These are phyloP conservation scores for Stagonosporopsis vannaccii DNA, from an alignment of 2,329 filamentous ascomycete genomes.

Conservation along the genomic window DNA sequence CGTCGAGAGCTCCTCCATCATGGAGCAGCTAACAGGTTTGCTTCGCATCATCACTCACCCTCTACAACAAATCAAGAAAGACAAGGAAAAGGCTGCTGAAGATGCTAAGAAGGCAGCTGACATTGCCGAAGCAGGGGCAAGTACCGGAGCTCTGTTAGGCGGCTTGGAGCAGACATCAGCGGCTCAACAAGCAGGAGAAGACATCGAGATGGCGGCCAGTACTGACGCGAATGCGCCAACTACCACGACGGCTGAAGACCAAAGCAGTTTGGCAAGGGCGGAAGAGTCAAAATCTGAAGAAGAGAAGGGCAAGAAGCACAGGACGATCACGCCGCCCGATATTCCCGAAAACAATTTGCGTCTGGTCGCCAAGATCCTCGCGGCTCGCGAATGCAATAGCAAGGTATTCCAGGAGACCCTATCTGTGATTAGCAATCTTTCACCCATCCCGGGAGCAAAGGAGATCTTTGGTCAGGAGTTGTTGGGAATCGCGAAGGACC, in stretches of 20 bases:
- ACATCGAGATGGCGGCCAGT: slow-evolving; percentile 50
- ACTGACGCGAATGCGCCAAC: slow-evolving; percentile 38
- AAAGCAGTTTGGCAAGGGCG: slow-evolving; percentile 39
- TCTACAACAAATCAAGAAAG: slow-evolving; percentile 82
- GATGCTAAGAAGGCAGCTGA: slow-evolving; percentile 48
- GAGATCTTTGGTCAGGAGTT: slow-evolving; percentile 92
- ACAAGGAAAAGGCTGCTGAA: slow-evolving; percentile 71
- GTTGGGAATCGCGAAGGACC: slow-evolving; percentile 80
- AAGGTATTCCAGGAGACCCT: slow-evolving; percentile 98
- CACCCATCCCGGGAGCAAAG: slow-evolving; percentile 88
- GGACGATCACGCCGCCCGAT: slow-evolving; percentile 76
- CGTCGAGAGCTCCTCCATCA: slow-evolving; percentile 95
- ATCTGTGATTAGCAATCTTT: slow-evolving; percentile 98
- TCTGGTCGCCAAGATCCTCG: slow-evolving; percentile 94
- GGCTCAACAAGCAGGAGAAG: slow-evolving; percentile 21
- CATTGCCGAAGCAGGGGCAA: slow-evolving; percentile 6
- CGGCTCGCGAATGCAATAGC: slow-evolving; percentile 93
- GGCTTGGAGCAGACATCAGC: slow-evolving; percentile 18
- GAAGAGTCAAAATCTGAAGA: slow-evolving; percentile 45
- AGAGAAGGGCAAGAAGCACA: slow-evolving; percentile 61
- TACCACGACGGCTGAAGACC: slow-evolving; percentile 17
- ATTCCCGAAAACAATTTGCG: slow-evolving; percentile 89
- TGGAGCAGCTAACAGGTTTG: slow-evolving; percentile 89
- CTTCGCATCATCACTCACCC: slow-evolving; percentile 89
- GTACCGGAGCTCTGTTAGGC: slow-evolving; percentile 32